phyloP scores from a whole-genome alignment of 1,284 basidiomycete species.

The Tilletia setariae region DNA sequence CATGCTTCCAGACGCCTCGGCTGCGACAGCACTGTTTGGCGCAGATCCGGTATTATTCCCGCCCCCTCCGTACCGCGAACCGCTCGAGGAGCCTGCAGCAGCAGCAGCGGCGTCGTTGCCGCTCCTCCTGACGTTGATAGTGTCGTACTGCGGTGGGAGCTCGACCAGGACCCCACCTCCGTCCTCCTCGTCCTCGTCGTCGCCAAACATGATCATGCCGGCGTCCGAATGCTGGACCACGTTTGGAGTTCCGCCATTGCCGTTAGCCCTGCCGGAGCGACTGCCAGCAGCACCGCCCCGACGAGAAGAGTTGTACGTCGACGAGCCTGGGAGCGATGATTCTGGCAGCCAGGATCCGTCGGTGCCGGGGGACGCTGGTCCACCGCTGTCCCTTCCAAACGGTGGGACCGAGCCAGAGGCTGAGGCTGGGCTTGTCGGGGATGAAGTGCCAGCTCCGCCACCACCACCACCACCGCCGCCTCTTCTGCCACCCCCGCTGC shows the following conservation, averaged over 20 bases:
- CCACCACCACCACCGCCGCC: not conserved
- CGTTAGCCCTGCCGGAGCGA: not conserved
- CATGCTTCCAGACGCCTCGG: not conserved
- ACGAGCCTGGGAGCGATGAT: not conserved
- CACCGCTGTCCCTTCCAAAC: slow-evolving; percentile 4
- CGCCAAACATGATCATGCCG: slow-evolving; percentile 35
- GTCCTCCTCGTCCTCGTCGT: slow-evolving; percentile 36
- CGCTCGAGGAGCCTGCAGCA: not conserved
- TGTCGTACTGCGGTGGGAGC: slow-evolving; percentile 42
- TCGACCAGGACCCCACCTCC: slow-evolving; percentile 29
- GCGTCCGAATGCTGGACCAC: slow-evolving; percentile 40
- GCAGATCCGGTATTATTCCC: not conserved
- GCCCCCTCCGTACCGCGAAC: not conserved
- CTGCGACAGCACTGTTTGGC: not conserved
- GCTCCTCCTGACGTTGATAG: slow-evolving; percentile 18
- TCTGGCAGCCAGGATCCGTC: slow-evolving; percentile 9
- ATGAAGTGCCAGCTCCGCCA: not conserved
- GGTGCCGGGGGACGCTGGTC: not conserved
- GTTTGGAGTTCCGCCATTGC: slow-evolving; percentile 1
- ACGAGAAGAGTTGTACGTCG: not conserved
- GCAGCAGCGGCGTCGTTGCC: not conserved
- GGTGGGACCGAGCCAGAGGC: slow-evolving; percentile 1
- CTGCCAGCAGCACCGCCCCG: not conserved
- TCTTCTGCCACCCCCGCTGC: not conserved
- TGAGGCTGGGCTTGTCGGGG: not conserved